These are phyloP conservation scores for Aureobasidium sp. DNA, from an alignment of 2,329 filamentous ascomycete species.

Conservation along the genomic window DNA sequence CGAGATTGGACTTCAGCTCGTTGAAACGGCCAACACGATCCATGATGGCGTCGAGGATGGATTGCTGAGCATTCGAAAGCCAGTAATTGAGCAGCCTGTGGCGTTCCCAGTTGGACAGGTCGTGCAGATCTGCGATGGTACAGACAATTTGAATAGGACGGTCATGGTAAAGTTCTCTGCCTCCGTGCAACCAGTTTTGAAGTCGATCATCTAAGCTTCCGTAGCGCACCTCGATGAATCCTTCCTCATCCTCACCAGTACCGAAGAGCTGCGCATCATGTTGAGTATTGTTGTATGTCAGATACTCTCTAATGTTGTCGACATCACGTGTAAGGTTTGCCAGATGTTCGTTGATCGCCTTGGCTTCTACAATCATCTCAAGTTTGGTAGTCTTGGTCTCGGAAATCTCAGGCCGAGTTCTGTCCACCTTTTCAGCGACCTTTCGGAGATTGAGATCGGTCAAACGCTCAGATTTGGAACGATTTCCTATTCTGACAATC, in stretches of 20 bases:
- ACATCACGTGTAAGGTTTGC: neutral
- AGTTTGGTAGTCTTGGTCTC: conserved; percentile 23
- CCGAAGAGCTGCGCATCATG: conserved; percentile 19
- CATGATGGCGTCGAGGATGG: conserved; percentile 17
- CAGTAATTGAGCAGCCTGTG: conserved; percentile 11
- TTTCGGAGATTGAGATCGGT: conserved; percentile 41
- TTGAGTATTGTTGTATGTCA: conserved; percentile 16
- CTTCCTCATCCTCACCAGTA: neutral
- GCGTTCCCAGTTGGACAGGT: conserved; percentile 9
- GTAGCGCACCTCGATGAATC: neutral
- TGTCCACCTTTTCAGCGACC: conserved; percentile 24
- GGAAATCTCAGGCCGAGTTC: conserved; percentile 34
- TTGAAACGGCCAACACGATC: conserved; percentile 16
- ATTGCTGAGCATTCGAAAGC: conserved; percentile 14
- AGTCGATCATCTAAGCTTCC: too few relatives aligned
- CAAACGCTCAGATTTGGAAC: conserved; percentile 47
- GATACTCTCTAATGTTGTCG: conserved; percentile 13
- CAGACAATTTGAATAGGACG: neutral
- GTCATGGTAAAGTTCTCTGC: neutral
- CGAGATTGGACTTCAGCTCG: conserved; percentile 14
- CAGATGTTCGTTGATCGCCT: conserved; percentile 17
- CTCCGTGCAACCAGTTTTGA: conserved; percentile 17
- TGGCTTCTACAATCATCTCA: conserved; percentile 16
- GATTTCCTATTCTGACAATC: conserved; percentile 54
- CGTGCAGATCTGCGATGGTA: neutral